Percentiles rank a stretch among this genome's conserved stretches.
These are phyloP conservation scores for Cutaneotrichosporon arboriforme DNA, from an alignment of 1,284 basidiomycete genomes.

Conservation along the genomic window DNA sequence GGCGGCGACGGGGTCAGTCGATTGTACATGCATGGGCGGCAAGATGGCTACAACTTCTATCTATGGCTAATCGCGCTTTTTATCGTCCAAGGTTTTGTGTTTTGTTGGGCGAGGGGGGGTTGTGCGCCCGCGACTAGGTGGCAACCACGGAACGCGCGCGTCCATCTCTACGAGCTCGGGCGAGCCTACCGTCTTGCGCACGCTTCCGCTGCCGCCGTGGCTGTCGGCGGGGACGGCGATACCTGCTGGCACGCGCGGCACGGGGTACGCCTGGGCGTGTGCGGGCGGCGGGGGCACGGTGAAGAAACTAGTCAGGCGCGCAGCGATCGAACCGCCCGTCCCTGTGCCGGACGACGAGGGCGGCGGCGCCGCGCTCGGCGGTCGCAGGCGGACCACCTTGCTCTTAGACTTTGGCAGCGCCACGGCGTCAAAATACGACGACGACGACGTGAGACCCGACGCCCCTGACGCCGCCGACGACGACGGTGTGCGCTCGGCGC, in stretches of 20 bases:
- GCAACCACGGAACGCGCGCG: conserved; percentile 1
- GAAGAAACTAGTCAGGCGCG: conserved; percentile 9
- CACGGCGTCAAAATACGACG: not conserved
- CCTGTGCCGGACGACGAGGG: not conserved
- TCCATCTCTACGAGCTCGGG: conserved; percentile 14
- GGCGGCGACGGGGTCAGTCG: not conserved
- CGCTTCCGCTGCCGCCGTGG: not conserved
- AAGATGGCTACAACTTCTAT: conserved; percentile 5
- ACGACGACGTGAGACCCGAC: no score
- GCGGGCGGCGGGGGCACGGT: conserved; percentile 14
- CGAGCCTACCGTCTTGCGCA: not conserved
- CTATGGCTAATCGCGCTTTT: conserved; percentile 14
- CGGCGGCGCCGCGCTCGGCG: conserved; percentile 3
- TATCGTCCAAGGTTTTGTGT: conserved; percentile 1
- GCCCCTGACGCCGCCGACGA: not conserved
- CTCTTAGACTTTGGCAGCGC: not conserved
- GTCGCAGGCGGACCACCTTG: conserved; percentile 12
- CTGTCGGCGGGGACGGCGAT: not conserved
- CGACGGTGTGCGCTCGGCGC: not conserved
- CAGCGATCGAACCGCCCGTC: not conserved
- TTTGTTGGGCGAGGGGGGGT: not conserved
- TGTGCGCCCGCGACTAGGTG: not conserved
- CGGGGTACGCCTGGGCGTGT: not conserved
- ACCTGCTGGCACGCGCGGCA: not conserved
- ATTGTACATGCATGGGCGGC: conserved; percentile 5